Conservation (phyloP, 2,329 filamentous ascomycete species). For the Chalara sp. region DNA sequence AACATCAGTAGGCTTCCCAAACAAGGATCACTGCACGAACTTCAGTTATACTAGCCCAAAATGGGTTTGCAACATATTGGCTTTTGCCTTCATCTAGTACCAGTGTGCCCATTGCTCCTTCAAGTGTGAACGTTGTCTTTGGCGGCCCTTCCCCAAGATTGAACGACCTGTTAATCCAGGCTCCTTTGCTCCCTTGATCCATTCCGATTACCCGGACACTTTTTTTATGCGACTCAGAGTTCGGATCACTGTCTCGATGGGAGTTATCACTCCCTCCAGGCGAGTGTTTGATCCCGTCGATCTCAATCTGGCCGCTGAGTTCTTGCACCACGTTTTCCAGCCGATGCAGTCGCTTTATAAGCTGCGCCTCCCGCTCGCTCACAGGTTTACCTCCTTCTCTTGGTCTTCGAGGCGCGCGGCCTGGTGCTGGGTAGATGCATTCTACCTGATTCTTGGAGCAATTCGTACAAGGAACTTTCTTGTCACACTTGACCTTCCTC, state of each 20-base stretch:
- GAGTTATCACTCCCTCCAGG: slow-evolving; percentile 18
- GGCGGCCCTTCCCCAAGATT: slow-evolving; percentile 20
- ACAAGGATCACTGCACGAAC: neutral
- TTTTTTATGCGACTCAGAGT: slow-evolving; percentile 2
- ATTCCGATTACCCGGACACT: slow-evolving; percentile 21
- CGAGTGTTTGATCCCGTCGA: slow-evolving; percentile 21
- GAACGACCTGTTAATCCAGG: slow-evolving; percentile 18
- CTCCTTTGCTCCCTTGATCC: slow-evolving; percentile 20
- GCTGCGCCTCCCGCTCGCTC: slow-evolving; percentile 58
- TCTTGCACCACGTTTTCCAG: slow-evolving; percentile 72
- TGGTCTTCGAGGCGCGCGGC: slow-evolving; percentile 61
- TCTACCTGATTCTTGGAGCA: slow-evolving; percentile 64
- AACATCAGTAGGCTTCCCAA: neutral
- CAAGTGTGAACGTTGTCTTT: slow-evolving; percentile 31
- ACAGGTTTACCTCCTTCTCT: slow-evolving; percentile 56
- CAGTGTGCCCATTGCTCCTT: slow-evolving; percentile 48
- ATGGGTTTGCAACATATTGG: slow-evolving; percentile 69
- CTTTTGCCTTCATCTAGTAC: slow-evolving; percentile 63
- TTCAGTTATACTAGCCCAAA: slow-evolving; percentile 69
- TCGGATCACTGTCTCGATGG: slow-evolving; percentile 14
- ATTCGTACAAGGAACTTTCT: slow-evolving; percentile 66
- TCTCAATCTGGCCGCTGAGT: slow-evolving; percentile 52
- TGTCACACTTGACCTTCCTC: slow-evolving; percentile 72
- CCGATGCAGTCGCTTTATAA: slow-evolving; percentile 65
- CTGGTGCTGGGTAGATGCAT: slow-evolving; percentile 69